These are phyloP conservation scores for Pinus taeda DNA, from an alignment of 75 land plant species.

Conservation along the genomic window DNA sequence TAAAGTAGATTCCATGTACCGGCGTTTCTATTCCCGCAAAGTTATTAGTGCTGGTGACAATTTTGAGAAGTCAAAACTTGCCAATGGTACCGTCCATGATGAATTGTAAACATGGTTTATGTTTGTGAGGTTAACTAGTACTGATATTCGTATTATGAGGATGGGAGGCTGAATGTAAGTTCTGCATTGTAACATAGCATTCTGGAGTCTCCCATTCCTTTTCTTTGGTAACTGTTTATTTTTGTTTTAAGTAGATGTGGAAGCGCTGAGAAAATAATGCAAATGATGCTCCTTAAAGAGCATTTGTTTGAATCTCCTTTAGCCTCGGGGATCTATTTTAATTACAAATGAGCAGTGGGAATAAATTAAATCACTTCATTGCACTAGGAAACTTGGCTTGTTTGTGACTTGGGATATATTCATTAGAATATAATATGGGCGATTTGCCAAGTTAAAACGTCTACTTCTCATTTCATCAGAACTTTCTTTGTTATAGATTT, in stretches of 20 bases:
- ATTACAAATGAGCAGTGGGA: neutral
- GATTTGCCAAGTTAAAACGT: neutral
- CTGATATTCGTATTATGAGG: neutral
- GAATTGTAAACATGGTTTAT: neutral
- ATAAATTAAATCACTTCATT: too few species aligned
- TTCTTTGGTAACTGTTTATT: neutral
- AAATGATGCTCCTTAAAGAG: too few species aligned
- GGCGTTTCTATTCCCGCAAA: conserved; percentile 73
- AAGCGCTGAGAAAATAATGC: neutral
- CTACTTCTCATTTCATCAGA: too few species aligned
- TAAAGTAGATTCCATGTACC: conserved; percentile 77
- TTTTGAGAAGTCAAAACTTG: neutral
- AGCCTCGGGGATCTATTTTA: too few species aligned
- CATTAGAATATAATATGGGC: neutral
- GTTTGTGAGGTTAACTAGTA: neutral
- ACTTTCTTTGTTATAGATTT: too few species aligned
- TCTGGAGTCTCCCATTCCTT: neutral
- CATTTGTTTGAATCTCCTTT: too few species aligned
- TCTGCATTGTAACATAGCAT: neutral
- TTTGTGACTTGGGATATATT: neutral
- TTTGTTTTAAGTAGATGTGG: neutral
- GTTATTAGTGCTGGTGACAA: neutral
- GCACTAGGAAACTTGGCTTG: neutral
- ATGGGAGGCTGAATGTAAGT: neutral
- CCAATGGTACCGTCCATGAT: conserved; percentile 2